Conservation (phyloP, 1,284 basidiomycete species). For the Ceratobasidium sp. region DNA sequence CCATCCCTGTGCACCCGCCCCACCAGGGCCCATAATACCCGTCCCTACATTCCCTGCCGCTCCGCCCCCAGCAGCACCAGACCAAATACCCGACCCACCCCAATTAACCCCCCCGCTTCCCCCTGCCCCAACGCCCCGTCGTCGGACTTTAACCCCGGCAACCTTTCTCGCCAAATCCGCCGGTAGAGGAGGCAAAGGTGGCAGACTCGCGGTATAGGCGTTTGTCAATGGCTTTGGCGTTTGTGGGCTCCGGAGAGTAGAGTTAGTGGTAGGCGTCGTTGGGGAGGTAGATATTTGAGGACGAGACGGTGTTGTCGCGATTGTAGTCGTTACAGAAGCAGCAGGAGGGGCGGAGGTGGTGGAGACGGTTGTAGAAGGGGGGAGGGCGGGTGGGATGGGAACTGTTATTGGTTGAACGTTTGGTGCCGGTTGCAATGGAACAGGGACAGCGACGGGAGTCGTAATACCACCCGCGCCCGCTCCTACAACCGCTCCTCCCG, state of each 20-base stretch:
- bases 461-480: too few relatives aligned
- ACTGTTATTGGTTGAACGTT: neutral
- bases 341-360: neutral
- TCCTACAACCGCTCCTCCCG: too few relatives aligned
- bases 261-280: slow-evolving; percentile 9
- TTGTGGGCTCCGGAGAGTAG: neutral
- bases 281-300: neutral
- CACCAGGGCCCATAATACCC: slow-evolving; percentile 35
- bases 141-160: slow-evolving; percentile 20
- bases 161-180: slow-evolving; percentile 28
- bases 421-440: too few relatives aligned
- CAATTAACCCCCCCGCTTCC: slow-evolving; percentile 20
- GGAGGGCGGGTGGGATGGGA: neutral
- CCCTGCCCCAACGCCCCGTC: neutral
- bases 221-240: slow-evolving; percentile 28
- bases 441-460: too few relatives aligned
- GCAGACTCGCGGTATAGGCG: slow-evolving; percentile 10
- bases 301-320: neutral
- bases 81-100: slow-evolving; percentile 35
- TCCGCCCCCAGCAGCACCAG: neutral
- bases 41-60: neutral
- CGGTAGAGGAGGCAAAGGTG: slow-evolving; percentile 22
- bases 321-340: neutral
- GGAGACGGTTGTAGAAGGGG: neutral
- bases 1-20: slow-evolving; percentile 41